Base-by-base conservation (phyloP, 192 early-diverging fungal species). In the Coemansia sp. region DNA sequence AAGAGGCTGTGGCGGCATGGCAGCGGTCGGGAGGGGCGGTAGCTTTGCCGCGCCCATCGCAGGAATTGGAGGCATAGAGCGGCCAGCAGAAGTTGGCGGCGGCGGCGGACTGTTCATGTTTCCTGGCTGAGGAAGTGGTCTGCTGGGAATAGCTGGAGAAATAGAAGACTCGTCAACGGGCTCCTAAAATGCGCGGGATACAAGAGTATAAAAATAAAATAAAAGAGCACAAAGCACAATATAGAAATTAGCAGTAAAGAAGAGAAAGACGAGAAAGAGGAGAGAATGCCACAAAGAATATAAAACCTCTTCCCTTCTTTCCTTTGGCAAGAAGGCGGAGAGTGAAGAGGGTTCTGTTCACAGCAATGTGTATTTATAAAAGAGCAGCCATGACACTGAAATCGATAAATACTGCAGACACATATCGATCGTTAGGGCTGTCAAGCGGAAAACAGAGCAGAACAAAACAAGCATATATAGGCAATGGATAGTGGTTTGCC, bases 81-180 rank as follows among this genome's bases (percentile, higher is more conserved):
- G 70, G 15, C 64, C 57, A 0, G 39, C 53, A 2, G 70, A 49
- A 26, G 53, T 61, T 21, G 68, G 61, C 1, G 40, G 40, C 18
- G 40, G 40, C 25, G 71, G 71, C n/a, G 67, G 68, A 31, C 63
- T 67, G 42, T 33, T 43, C 10, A 49, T 49, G 31, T n/a, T 57
- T 56, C 20, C 53, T 2, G 77, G 78, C 53, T 65, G 78, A 33
- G 78, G 78, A 55, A 71, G 49, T 15, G 77, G 77, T 59, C 65
- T 57, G 64, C 57, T 70, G 28, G 71, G 71, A n/a, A 63, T 51
- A 9, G 64, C 71, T 31, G 71, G 71, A 20, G 71, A 73, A 21
- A 64, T 40, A 18, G 60, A 10, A 46, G 62, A 63, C 18, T 63
- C 61, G 37, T 63, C 71, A 16, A 58, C 71, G 48, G 25, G 30